Base-by-base conservation (phyloP, 2,329 filamentous ascomycete genomes). In the Pestalotiopsis sp. region DNA sequence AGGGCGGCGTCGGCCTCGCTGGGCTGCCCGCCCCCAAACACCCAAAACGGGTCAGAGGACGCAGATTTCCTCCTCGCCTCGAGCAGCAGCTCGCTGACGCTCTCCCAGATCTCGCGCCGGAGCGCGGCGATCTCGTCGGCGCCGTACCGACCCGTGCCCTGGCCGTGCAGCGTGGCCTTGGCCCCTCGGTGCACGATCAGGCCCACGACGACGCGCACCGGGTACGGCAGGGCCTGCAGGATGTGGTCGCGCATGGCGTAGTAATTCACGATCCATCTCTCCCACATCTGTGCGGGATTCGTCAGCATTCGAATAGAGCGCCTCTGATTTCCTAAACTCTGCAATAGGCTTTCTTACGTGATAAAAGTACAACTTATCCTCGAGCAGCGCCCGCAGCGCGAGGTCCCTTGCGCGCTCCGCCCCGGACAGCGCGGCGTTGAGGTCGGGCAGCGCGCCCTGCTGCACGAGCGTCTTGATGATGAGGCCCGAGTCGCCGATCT, bases 281-380 rank as follows among this genome's bases (percentile, higher is more conserved):
- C 89, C 56, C 82, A 80, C 1, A 71, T 76, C 82, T 85, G 66
- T 45, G 12, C 11, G 4, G 17, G 17, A 9, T 56, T 52, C 17
- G 38, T 62, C 40, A 45, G 60, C 61, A 68, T 57, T 57, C 17
- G 31, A 9, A 36, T 23, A 23, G 20, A 23, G 20, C 20, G 20
- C 2, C 1, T 23, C 20, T 23, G 20, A 23, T 23, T 23, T 23
- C 20, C 20, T 23, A 23, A 23, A 23, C 20, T 23, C 20, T 2
- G 20, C 20, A 23, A 23, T 23, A 23, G 20, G 7, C 7, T 2
- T 17, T 75, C 76, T 49, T 69, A 86, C 84, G 31, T 85, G 80
- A 68, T 85, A 89, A 71, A 90, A 91, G 73, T 86, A 87, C 14
- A 89, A 70, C 75, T 86, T 89, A 23, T 91, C 88, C 77, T 91